Conservation (phyloP, 1,284 basidiomycete genomes). For the Gomphus bonarii region DNA sequence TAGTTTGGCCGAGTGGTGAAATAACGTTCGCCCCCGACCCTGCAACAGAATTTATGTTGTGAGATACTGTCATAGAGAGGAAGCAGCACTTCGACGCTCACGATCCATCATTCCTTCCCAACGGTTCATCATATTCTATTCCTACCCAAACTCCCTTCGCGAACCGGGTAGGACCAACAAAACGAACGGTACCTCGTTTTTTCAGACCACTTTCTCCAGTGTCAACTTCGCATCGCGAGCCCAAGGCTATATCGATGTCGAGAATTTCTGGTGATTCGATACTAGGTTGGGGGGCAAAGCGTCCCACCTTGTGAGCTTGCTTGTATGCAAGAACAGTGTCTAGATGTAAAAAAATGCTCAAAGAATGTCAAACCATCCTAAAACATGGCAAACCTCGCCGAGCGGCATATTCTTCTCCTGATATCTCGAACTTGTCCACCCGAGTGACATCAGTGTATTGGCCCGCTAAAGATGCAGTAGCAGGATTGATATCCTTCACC, state of each 20-base stretch:
- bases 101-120: slow-evolving; percentile 94
- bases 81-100: slow-evolving; percentile 33
- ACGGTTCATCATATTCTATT: slow-evolving; percentile 91
- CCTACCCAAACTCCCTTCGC: slow-evolving; percentile 82
- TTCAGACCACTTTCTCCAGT: slow-evolving; percentile 47
- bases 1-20: slow-evolving; percentile 72
- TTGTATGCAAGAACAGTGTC: slow-evolving; percentile 91
- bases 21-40: slow-evolving; percentile 79
- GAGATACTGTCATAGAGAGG: background rate
- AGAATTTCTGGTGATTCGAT: slow-evolving; percentile 17
- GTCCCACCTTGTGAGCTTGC: slow-evolving; percentile 79
- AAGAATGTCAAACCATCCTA: background rate
- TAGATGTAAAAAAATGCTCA: background rate
- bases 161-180: slow-evolving; percentile 76
- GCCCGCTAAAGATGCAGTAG: slow-evolving; percentile 54
- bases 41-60: slow-evolving; percentile 23
- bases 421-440: slow-evolving; percentile 91
- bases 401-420: slow-evolving; percentile 72
- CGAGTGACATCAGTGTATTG: slow-evolving; percentile 78
- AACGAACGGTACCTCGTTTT: slow-evolving; percentile 78
- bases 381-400: slow-evolving; percentile 49
- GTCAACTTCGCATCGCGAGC: slow-evolving; percentile 79
- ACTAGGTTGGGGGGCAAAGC: slow-evolving; percentile 57
- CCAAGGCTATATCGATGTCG: slow-evolving; percentile 41
- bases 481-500: slow-evolving; percentile 75